phyloP scores from a whole-genome alignment of 225 moss, liverwort and hornwort genomes.

The Polytrichum formosum region DNA sequence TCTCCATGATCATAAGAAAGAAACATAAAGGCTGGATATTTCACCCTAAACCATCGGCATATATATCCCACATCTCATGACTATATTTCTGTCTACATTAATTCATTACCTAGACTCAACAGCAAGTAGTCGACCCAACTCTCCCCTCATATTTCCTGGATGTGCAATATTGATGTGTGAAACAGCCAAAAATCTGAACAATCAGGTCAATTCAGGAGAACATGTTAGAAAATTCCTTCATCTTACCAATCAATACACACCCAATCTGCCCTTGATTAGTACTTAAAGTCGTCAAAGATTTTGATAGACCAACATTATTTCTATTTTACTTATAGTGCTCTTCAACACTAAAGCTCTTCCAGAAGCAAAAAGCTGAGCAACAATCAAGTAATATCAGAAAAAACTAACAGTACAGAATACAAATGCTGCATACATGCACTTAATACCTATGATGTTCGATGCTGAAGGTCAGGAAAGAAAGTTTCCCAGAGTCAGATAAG shows the following conservation, averaged over 20 bases:
- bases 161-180: conserved; percentile 60
- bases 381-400: too few relatives aligned
- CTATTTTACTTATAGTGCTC: too few relatives aligned
- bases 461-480: conserved; percentile 94
- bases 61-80: too few relatives aligned
- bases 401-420: not conserved
- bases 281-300: too few relatives aligned
- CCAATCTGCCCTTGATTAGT: too few relatives aligned
- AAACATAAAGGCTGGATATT: too few relatives aligned
- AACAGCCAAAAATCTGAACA: conserved; percentile 83
- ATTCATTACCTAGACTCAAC: conserved; percentile 71
- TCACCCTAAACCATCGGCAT: too few relatives aligned
- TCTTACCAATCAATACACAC: too few relatives aligned
- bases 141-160: conserved; percentile 54
- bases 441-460: conserved; percentile 81
- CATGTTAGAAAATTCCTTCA: not conserved
- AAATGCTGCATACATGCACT: not conserved
- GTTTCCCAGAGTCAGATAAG: conserved; percentile 89
- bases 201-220: conserved; percentile 4
- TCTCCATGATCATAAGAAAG: too few relatives aligned
- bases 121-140: conserved; percentile 74
- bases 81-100: not conserved
- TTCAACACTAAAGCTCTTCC: too few relatives aligned
- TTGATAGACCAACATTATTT: too few relatives aligned
- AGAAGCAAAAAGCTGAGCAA: too few relatives aligned